Evolutionary conservation across 164 flowering plant genomes (phyloP).

Genomic region (Tetracentron sinense): DNA sequence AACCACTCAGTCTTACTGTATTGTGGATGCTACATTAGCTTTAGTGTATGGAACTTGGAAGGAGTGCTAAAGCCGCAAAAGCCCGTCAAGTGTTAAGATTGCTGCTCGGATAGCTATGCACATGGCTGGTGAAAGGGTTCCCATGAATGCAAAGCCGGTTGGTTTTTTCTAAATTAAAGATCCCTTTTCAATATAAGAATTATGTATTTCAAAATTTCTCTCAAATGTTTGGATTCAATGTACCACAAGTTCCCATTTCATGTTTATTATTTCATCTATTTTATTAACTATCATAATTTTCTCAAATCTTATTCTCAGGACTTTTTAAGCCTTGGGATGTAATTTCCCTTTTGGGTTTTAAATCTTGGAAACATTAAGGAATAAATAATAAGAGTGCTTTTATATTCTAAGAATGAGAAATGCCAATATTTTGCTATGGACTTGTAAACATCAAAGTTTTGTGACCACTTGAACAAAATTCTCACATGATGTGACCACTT

Average conservation of each 20-base stretch:
- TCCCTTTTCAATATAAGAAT: no score
- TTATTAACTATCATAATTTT: not conserved
- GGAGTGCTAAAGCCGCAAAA: constrained; percentile 96
- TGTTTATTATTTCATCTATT: no score
- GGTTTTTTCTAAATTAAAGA: no score
- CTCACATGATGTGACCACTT: no score
- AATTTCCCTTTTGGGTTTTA: no score
- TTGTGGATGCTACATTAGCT: constrained; percentile 98
- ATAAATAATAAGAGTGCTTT: no score
- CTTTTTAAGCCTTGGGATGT: not conserved
- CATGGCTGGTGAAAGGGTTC: constrained; percentile 88
- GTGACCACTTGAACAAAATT: no score
- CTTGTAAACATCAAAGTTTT: not conserved
- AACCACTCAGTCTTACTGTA: constrained; percentile 53
- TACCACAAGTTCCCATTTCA: not conserved
- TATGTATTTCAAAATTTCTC: no score
- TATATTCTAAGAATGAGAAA: no score
- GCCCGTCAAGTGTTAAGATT: constrained; percentile 72
- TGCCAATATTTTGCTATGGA: not conserved
- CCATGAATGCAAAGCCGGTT: constrained; percentile 93
- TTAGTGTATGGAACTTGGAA: constrained; percentile 97
- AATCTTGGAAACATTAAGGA: no score
- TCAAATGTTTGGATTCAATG: not conserved
- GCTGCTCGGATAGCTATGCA: constrained; percentile 95
- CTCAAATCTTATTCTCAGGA: not conserved